Conservation (phyloP, 345 rosid genomes). For the Hibiscus tridactylites region DNA sequence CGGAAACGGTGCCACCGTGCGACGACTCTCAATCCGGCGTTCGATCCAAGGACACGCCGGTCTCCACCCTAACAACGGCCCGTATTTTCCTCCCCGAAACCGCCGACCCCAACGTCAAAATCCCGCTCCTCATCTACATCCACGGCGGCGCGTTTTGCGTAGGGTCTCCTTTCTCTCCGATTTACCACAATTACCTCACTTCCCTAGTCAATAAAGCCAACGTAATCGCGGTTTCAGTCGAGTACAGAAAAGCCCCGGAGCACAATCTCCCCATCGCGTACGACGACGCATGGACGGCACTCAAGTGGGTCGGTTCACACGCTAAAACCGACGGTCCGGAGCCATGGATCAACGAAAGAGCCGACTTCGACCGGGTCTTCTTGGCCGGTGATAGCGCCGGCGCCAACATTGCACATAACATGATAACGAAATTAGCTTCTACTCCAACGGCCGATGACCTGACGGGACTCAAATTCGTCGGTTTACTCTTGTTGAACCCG, state of each 20-base stretch:
- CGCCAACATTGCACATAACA: no score
- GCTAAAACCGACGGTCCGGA: no score
- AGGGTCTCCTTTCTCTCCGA: constrained; percentile 33
- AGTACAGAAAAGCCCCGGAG: constrained; percentile 60
- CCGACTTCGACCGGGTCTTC: no score
- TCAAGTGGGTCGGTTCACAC: no score
- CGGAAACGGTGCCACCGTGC: not conserved
- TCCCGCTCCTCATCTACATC: constrained; percentile 43
- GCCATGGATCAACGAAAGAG: no score
- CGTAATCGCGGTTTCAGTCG: constrained; percentile 36
- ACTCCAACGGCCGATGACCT: no score
- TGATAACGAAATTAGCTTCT: no score
- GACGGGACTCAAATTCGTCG: no score
- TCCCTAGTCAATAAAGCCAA: constrained; percentile 24
- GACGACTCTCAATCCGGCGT: not conserved
- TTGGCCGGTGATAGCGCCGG: no score
- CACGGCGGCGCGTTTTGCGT: constrained; percentile 48
- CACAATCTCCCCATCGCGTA: constrained; percentile 41
- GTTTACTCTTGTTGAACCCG: no score
- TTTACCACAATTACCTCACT: constrained; percentile 22
- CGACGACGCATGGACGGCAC: constrained; percentile 15
- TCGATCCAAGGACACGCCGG: not conserved
- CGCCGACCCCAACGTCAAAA: constrained; percentile 6
- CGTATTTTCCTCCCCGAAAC: constrained; percentile 1
- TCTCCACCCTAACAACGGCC: not conserved